phyloP scores from a whole-genome alignment of 2,329 filamentous ascomycete species.

The Diaporthe longicolla region DNA sequence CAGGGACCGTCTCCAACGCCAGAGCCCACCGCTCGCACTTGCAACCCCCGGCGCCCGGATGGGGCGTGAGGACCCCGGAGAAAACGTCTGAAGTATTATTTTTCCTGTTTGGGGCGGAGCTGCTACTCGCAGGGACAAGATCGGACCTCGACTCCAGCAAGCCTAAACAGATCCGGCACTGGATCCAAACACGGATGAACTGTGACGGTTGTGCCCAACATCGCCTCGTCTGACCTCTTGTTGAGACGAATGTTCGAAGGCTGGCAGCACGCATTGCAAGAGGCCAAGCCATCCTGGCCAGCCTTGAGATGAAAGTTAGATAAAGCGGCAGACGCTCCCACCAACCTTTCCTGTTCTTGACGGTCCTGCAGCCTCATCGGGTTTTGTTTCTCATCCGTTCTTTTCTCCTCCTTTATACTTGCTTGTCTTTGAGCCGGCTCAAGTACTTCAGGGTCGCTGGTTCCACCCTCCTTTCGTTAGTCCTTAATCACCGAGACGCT shows the following conservation, averaged over 20 bases:
- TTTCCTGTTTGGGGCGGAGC: conserved; percentile 21
- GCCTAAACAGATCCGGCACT: conserved; percentile 16
- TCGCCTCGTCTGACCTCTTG: conserved; percentile 22
- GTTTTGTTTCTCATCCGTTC: conserved; percentile 30
- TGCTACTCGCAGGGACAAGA: not conserved
- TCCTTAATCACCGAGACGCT: conserved; percentile 7
- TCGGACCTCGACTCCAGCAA: conserved; percentile 11
- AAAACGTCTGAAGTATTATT: conserved; percentile 21
- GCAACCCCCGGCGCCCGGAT: not conserved
- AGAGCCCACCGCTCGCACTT: not conserved
- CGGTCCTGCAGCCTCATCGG: conserved; percentile 16
- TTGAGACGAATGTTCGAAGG: conserved; percentile 28
- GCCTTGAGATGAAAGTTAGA: conserved; percentile 30
- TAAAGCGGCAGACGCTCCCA: conserved; percentile 20
- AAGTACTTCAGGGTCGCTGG: conserved; percentile 28
- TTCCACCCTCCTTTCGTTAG: conserved; percentile 18
- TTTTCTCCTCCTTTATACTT: not conserved
- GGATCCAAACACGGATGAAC: conserved; percentile 26
- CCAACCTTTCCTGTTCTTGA: not conserved
- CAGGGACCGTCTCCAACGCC: conserved; percentile 6
- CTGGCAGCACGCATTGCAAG: not conserved
- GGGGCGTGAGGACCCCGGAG: not conserved
- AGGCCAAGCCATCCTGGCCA: conserved; percentile 18
- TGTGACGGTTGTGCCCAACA: conserved; percentile 22
- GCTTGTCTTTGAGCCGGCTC: conserved; percentile 14